These are phyloP conservation scores for Monilinia aucupariae DNA, from an alignment of 2,329 filamentous ascomycete genomes.

Conservation along the genomic window DNA sequence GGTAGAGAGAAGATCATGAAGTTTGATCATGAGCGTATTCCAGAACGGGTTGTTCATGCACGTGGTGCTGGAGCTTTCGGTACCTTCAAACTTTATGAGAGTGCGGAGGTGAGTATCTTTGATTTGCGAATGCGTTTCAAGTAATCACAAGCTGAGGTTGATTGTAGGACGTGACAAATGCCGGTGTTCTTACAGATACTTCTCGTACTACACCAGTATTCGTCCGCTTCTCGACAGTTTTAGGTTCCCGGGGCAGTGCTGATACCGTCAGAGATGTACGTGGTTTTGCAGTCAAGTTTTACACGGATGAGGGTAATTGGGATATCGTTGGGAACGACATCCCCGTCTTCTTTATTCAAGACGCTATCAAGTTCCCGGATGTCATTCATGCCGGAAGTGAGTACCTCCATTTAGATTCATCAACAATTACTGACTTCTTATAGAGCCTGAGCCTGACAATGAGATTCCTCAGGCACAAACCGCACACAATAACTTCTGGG, in stretches of 20 bases:
- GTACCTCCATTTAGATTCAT: slow-evolving; percentile 18
- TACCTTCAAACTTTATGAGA: slow-evolving; percentile 60
- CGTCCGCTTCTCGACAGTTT: slow-evolving; percentile 71
- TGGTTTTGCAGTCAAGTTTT: slow-evolving; percentile 73
- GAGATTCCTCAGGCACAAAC: slow-evolving; percentile 67
- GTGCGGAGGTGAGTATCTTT: slow-evolving; percentile 41
- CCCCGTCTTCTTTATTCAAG: slow-evolving; percentile 71
- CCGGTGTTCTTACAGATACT: slow-evolving; percentile 62
- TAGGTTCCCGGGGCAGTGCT: slow-evolving; percentile 68
- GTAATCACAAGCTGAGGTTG: neutral
- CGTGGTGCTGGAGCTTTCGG: slow-evolving; percentile 60
- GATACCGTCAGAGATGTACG: slow-evolving; percentile 81
- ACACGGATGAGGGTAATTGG: slow-evolving; percentile 73
- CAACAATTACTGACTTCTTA: slow-evolving; percentile 29
- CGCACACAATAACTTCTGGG: slow-evolving; percentile 74
- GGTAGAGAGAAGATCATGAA: slow-evolving; percentile 69
- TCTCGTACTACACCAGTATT: slow-evolving; percentile 62
- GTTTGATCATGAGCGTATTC: slow-evolving; percentile 71
- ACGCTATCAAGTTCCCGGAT: slow-evolving; percentile 69
- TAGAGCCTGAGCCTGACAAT: slow-evolving; percentile 64
- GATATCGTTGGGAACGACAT: slow-evolving; percentile 71
- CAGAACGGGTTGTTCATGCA: slow-evolving; percentile 60
- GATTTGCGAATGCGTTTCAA: too few species aligned
- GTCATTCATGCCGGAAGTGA: slow-evolving; percentile 46
- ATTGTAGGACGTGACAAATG: slow-evolving; percentile 46